Percentiles rank a stretch among this genome's conserved stretches.
These are phyloP conservation scores for Celoporthe dispersa DNA, from an alignment of 2,329 filamentous ascomycete species.

Conservation along the genomic window DNA sequence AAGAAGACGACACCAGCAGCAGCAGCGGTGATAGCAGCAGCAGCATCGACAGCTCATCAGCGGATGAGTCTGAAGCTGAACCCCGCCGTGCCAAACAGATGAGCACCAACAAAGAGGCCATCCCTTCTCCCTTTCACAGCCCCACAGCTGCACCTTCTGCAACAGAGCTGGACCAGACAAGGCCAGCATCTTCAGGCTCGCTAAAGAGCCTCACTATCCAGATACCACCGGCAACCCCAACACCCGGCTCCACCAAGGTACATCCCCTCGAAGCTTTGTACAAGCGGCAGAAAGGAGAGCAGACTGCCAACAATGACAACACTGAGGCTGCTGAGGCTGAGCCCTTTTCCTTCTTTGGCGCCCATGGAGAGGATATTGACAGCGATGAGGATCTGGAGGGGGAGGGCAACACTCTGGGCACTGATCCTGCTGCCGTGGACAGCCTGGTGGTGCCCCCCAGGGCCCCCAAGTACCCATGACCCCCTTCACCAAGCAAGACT, in stretches of 20 bases:
- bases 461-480: conserved; percentile 67
- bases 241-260: conserved; percentile 55
- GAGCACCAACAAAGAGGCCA: background rate
- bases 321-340: conserved; percentile 51
- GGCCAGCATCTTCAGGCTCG: conserved; percentile 57
- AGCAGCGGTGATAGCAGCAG: conserved; percentile 27
- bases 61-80: conserved; percentile 19
- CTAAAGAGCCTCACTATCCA: conserved; percentile 58
- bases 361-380: conserved; percentile 51
- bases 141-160: background rate
- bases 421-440: conserved; percentile 33
- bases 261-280: conserved; percentile 93
- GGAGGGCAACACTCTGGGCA: conserved; percentile 45
- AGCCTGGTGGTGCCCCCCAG: conserved; percentile 22
- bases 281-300: conserved; percentile 66
- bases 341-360: conserved; percentile 79
- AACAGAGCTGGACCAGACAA: conserved; percentile 39
- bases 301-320: conserved; percentile 39
- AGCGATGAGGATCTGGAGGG: conserved; percentile 42
- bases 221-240: conserved; percentile 51
- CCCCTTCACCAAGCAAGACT: conserved; percentile 79
- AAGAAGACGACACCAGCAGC: conserved; percentile 35
- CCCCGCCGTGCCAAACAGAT: background rate
- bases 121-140: background rate
- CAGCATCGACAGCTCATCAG: conserved; percentile 31